Conservation (phyloP, 768 basidiomycete genomes). For the Hypholoma fasciculare region DNA sequence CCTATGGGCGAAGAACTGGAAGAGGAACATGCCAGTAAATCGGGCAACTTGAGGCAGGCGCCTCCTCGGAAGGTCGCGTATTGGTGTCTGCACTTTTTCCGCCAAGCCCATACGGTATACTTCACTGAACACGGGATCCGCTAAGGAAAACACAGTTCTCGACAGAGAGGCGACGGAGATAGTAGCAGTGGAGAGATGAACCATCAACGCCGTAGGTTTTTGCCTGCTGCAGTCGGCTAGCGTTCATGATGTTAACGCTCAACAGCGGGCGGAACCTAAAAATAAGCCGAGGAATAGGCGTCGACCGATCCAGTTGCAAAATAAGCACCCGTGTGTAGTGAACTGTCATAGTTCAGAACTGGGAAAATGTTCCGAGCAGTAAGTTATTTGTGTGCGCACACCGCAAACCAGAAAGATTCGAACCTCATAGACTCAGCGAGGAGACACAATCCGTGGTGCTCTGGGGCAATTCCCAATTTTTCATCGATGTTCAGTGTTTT, state of each 20-base stretch:
- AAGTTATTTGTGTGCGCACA: not conserved
- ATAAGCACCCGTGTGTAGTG: not conserved
- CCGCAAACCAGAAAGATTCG: not conserved
- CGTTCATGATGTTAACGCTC: not conserved
- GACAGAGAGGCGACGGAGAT: not conserved
- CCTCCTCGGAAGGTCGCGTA: not conserved
- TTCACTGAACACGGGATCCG: not conserved
- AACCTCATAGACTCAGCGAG: not conserved
- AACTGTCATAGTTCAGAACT: not conserved
- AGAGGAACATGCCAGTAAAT: not conserved
- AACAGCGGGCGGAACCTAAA: not conserved
- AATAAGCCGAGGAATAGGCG: constrained; percentile 8
- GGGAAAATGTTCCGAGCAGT: not conserved
- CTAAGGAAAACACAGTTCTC: not conserved
- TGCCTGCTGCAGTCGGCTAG: not conserved
- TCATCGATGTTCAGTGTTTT: not conserved
- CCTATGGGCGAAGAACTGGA: not conserved
- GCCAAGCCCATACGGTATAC: not conserved
- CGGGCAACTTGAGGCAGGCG: not conserved
- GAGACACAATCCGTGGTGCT: not conserved
- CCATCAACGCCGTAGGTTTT: not conserved
- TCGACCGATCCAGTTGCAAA: not conserved
- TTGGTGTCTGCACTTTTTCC: not conserved
- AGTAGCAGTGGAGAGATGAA: not conserved
- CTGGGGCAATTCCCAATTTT: not conserved